A percentile compares a stretch with the other conserved stretches of the same genome.
phyloP scores from a whole-genome alignment of 2,329 filamentous ascomycete species.

The Pyrenophora seminiperda region DNA sequence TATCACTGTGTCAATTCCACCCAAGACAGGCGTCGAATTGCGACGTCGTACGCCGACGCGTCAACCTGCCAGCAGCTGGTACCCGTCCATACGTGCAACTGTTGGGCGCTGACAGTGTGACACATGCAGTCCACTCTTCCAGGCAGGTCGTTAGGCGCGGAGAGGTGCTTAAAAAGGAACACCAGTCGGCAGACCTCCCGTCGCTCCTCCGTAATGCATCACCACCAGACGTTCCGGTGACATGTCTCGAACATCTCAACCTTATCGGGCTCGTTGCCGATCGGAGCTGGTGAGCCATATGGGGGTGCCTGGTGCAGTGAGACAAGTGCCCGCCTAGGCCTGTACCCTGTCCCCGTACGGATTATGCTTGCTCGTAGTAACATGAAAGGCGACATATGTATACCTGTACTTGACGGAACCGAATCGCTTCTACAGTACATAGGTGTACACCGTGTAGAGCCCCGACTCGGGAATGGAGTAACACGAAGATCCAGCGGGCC shows the following conservation, averaged over 20 bases:
- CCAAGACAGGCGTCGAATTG: slow-evolving; percentile 18
- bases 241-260: slow-evolving; percentile 16
- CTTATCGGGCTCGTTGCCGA: neutral
- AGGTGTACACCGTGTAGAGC: too few relatives aligned
- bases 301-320: neutral
- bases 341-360: slow-evolving; percentile 2
- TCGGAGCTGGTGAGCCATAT: neutral
- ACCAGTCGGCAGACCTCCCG: slow-evolving; percentile 20
- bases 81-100: slow-evolving; percentile 35
- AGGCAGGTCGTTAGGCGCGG: slow-evolving; percentile 17
- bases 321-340: neutral
- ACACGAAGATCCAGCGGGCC: slow-evolving; percentile 6
- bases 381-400: slow-evolving; percentile 7
- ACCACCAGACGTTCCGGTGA: slow-evolving; percentile 12
- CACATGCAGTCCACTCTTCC: slow-evolving; percentile 26
- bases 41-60: slow-evolving; percentile 31
- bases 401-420: slow-evolving; percentile 5
- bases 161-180: slow-evolving; percentile 14
- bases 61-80: slow-evolving; percentile 32
- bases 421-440: slow-evolving; percentile 2
- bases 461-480: slow-evolving; percentile 6
- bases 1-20: slow-evolving; percentile 23
- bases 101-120: slow-evolving; percentile 36
- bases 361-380: slow-evolving; percentile 10
- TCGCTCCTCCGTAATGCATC: slow-evolving; percentile 7